Percentiles rank a stretch among this genome's conserved stretches.
These are phyloP conservation scores for Phytophthora brassicae DNA, from an alignment of 352 stramenopile species.

Conservation along the genomic window DNA sequence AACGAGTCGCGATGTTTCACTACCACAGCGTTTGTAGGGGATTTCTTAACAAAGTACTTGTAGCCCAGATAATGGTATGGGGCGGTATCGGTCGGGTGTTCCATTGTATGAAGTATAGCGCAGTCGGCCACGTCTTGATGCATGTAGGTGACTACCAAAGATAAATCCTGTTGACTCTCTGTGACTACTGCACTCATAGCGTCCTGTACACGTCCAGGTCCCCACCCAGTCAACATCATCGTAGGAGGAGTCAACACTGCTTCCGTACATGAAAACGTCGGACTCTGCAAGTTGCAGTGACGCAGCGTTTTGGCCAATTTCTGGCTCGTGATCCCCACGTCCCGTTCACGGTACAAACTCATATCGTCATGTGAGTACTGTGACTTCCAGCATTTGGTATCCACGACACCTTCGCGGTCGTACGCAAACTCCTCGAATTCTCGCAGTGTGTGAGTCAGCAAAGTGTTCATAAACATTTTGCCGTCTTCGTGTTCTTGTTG, in stretches of 20 bases:
- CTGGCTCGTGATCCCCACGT: conserved; percentile 29
- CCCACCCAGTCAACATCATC: conserved; percentile 38
- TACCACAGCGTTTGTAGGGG: conserved; percentile 29
- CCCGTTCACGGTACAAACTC: conserved; percentile 44
- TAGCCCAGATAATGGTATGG: conserved; percentile 55
- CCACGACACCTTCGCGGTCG: conserved; percentile 27
- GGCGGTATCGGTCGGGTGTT: conserved; percentile 40
- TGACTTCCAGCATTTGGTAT: conserved; percentile 43
- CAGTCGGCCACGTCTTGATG: conserved; percentile 59
- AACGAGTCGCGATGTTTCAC: conserved; percentile 38
- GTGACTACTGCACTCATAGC: conserved; percentile 53
- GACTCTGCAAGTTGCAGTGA: conserved; percentile 25
- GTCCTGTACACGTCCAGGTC: conserved; percentile 44
- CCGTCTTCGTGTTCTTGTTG: conserved; percentile 32
- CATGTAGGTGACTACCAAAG: conserved; percentile 55
- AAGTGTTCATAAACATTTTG: conserved; percentile 34
- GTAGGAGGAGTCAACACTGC: conserved; percentile 26
- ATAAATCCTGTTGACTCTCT: conserved; percentile 46
- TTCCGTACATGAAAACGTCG: conserved; percentile 21
- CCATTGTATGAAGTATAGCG: conserved; percentile 52
- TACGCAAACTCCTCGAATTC: conserved; percentile 48
- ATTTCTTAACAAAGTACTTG: conserved; percentile 60
- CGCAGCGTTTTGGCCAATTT: conserved; percentile 21
- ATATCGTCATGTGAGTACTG: conserved; percentile 41
- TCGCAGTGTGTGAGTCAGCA: conserved; percentile 40